Conservation (phyloP, 2,329 filamentous ascomycete genomes). For the Davidsoniella eucalypti region DNA sequence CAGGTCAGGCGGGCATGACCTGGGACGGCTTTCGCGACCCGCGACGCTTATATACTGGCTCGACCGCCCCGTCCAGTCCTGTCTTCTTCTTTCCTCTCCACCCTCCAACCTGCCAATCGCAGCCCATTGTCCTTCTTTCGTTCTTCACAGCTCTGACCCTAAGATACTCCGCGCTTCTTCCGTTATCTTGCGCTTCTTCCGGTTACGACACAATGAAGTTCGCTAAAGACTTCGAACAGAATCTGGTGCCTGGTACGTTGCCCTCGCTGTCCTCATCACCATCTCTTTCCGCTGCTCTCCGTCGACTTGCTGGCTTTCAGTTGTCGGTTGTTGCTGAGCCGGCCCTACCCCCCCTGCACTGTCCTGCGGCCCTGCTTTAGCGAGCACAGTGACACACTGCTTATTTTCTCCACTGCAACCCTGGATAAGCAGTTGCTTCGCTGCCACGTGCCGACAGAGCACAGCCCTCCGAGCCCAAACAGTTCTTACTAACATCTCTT, state of each 20-base stretch:
- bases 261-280: neutral
- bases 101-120: slow-evolving; percentile 3
- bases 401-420: too few relatives aligned
- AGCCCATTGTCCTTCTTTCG: neutral
- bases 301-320: too few relatives aligned
- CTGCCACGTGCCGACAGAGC: too few relatives aligned
- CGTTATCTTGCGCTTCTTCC: neutral
- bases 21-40: too few relatives aligned
- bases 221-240: slow-evolving; percentile 66
- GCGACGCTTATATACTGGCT: too few relatives aligned
- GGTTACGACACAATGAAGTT: slow-evolving; percentile 39
- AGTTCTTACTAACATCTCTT: slow-evolving; percentile 3
- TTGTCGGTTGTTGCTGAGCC: too few relatives aligned
- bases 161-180: too few relatives aligned
- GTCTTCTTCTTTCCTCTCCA: neutral
- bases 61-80: neutral
- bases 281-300: neutral
- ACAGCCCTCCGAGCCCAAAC: neutral
- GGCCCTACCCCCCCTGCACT: neutral
- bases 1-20: too few relatives aligned
- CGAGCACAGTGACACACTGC: neutral
- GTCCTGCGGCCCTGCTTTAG: neutral
- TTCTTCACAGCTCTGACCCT: too few relatives aligned
- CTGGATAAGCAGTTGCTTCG: too few relatives aligned
- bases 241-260: slow-evolving; percentile 58